These are phyloP conservation scores for Leccinum arenicola DNA, from an alignment of 768 basidiomycete genomes.

Conservation along the genomic window DNA sequence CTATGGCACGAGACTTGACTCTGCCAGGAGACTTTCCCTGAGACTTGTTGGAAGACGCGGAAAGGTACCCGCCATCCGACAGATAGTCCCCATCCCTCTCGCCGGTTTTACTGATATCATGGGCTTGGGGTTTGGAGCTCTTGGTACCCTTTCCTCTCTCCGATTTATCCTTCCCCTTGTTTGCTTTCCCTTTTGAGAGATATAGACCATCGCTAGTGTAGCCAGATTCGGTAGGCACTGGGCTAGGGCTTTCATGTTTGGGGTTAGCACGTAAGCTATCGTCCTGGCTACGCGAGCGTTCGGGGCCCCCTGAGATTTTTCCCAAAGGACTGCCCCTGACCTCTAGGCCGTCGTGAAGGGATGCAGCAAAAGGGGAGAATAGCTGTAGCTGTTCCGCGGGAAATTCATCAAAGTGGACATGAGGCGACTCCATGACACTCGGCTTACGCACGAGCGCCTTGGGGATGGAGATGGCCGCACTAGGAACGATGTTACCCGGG, in stretches of 20 bases:
- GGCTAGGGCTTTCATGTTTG: slow-evolving; percentile 15
- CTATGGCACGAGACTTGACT: slow-evolving; percentile 31
- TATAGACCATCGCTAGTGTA: slow-evolving; percentile 34
- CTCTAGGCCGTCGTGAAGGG: slow-evolving; percentile 5
- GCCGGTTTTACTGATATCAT: slow-evolving; percentile 14
- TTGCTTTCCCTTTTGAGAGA: slow-evolving; percentile 23
- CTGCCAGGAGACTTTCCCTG: slow-evolving; percentile 27
- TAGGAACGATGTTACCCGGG: slow-evolving; percentile 18
- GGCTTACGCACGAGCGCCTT: slow-evolving; percentile 28
- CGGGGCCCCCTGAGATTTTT: slow-evolving; percentile 8
- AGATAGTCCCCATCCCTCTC: slow-evolving; percentile 24
- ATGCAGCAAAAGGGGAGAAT: slow-evolving; percentile 22
- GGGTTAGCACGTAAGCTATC: slow-evolving; percentile 11
- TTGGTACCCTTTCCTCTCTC: slow-evolving; percentile 20
- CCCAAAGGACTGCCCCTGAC: background rate
- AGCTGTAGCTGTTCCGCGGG: slow-evolving; percentile 30
- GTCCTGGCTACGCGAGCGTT: slow-evolving; percentile 24
- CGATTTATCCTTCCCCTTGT: slow-evolving; percentile 20
- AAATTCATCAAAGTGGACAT: slow-evolving; percentile 31
- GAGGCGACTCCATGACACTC: slow-evolving; percentile 28
- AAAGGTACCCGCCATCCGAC: slow-evolving; percentile 33
- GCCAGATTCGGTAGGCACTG: slow-evolving; percentile 19
- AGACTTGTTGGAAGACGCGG: slow-evolving; percentile 34
- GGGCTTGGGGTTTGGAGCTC: slow-evolving; percentile 14
- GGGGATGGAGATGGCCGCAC: slow-evolving; percentile 12